Percentiles rank a stretch among this genome's conserved stretches.
phyloP scores from a whole-genome alignment of 1,284 basidiomycete species.

The Phenoliferia sp. region DNA sequence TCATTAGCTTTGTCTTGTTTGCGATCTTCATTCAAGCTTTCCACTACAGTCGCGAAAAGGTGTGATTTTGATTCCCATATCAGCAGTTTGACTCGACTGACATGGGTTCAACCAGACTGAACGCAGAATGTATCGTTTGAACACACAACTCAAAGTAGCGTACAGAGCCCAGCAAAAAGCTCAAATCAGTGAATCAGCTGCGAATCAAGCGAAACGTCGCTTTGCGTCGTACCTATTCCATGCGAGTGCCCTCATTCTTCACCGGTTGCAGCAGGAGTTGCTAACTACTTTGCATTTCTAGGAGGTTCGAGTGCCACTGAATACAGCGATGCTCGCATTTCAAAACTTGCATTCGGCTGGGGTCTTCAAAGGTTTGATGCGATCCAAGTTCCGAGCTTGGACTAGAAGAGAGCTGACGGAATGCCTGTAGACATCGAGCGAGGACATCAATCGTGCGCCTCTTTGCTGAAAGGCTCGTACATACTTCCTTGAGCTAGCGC shows the following conservation, averaged over 20 bases:
- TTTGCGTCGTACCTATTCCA: not conserved
- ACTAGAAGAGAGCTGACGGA: no score
- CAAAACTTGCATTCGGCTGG: not conserved
- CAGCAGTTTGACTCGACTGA: not conserved
- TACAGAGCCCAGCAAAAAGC: not conserved
- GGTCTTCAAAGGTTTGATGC: not conserved
- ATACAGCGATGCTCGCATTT: not conserved
- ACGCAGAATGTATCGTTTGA: not conserved
- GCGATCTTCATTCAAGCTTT: not conserved
- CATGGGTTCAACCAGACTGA: not conserved
- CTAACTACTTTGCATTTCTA: not conserved
- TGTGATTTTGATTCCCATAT: not conserved
- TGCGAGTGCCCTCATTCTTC: not conserved
- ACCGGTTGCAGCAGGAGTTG: not conserved
- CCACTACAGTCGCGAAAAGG: not conserved
- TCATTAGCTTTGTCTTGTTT: not conserved
- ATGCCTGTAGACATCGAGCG: not conserved
- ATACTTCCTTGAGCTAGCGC: no score
- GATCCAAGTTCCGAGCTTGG: no score
- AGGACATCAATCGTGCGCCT: not conserved
- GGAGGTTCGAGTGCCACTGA: not conserved
- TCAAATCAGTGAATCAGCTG: not conserved
- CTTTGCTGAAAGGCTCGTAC: no score
- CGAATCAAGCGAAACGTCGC: not conserved
- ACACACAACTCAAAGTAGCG: not conserved